Conservation (phyloP, 1,284 basidiomycete genomes). For the Quambalaria eucalypti region DNA sequence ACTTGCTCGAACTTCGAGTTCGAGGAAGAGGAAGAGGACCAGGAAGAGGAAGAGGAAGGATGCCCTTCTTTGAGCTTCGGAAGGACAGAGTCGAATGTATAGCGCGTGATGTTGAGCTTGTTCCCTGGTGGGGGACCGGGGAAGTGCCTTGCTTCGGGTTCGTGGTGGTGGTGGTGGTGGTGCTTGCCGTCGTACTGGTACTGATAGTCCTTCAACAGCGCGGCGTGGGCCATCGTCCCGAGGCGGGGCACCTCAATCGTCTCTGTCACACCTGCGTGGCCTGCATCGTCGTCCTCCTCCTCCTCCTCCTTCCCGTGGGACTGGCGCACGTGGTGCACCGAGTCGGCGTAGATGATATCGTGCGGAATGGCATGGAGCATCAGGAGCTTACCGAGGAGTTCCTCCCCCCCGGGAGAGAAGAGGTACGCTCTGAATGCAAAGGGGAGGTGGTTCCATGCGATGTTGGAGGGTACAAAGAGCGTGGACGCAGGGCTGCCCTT, state of each 20-base stretch:
- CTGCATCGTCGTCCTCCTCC: constrained; percentile 15
- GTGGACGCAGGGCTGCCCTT: constrained; percentile 56
- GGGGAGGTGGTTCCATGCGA: constrained; percentile 58
- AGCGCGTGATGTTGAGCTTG: constrained; percentile 27
- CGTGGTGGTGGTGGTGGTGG: too few species aligned
- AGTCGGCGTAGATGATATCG: constrained; percentile 56
- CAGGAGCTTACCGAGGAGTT: constrained; percentile 57
- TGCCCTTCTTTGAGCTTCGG: constrained; percentile 13
- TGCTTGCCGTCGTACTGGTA: constrained; percentile 16
- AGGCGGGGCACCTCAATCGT: constrained; percentile 49
- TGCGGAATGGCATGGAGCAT: constrained; percentile 61
- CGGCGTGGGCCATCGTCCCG: constrained; percentile 53
- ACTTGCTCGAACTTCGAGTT: constrained; percentile 19
- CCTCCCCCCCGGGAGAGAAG: constrained; percentile 58
- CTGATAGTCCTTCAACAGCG: constrained; percentile 20
- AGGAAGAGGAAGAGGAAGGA: too few species aligned
- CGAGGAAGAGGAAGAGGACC: neutral
- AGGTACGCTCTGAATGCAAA: constrained; percentile 56
- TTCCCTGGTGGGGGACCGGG: constrained; percentile 26
- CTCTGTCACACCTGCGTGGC: constrained; percentile 50
- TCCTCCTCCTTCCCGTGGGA: constrained; percentile 18
- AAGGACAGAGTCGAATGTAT: constrained; percentile 24
- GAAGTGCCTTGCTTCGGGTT: too few species aligned
- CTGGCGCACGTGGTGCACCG: constrained; percentile 48
- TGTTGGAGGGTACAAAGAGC: constrained; percentile 60